Evolutionary conservation across 1,139 yeast genomes (phyloP).

Genomic region (Protomyces arabidopsidicola): DNA sequence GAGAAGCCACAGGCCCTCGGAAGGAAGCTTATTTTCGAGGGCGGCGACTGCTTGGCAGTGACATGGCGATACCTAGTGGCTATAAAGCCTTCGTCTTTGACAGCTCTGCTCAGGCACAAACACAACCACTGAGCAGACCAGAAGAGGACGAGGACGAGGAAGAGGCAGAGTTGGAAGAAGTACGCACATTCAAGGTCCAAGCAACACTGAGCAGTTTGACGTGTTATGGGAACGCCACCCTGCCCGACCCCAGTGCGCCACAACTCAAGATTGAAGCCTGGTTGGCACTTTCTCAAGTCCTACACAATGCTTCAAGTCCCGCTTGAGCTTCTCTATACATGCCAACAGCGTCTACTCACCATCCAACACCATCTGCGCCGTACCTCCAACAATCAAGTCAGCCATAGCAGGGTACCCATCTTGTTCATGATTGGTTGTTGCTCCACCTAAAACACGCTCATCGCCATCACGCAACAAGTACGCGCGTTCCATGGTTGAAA

Average conservation of each 20-base stretch:
- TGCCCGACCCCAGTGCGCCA: neutral
- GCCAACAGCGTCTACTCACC: neutral
- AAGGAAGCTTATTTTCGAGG: slow-evolving; percentile 19
- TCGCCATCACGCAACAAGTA: neutral
- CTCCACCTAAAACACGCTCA: neutral
- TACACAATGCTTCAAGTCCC: neutral
- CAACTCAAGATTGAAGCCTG: slow-evolving; percentile 2
- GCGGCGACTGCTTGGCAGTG: slow-evolving; percentile 6
- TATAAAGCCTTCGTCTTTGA: neutral
- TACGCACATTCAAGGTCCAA: slow-evolving; percentile 3
- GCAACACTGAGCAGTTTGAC: neutral
- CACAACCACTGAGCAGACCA: neutral
- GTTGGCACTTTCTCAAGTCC: slow-evolving; percentile 9
- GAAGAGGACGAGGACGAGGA: slow-evolving; percentile 1
- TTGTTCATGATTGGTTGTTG: neutral
- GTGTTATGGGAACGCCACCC: slow-evolving; percentile 1
- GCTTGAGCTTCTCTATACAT: neutral
- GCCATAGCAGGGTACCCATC: neutral
- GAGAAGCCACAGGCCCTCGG: neutral
- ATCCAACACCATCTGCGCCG: neutral
- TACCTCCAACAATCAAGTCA: neutral
- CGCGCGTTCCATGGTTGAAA: neutral
- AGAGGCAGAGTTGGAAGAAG: slow-evolving; percentile 19
- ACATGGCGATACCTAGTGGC: neutral
- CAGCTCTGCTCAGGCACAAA: neutral